Evolutionary conservation across 768 basidiomycete species (phyloP).

Genomic region (Pulveroboletus sp.): DNA sequence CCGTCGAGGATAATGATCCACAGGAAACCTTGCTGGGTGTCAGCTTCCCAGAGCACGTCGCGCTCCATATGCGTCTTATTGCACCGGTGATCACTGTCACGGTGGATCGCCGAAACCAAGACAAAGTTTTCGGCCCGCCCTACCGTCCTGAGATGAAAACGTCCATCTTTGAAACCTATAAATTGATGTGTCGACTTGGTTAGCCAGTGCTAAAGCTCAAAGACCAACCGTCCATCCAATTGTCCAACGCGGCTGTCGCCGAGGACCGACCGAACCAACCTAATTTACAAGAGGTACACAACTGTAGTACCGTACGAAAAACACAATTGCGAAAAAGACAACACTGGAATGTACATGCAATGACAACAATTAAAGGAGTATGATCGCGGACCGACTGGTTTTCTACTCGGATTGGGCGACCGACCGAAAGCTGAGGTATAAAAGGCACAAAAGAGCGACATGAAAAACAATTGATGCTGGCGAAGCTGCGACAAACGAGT

Average conservation of each 20-base stretch:
- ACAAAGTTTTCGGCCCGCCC: too few relatives aligned
- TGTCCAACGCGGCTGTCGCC: slow-evolving; percentile 1
- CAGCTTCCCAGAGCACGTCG: too few relatives aligned
- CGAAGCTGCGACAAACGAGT: slow-evolving; percentile 5
- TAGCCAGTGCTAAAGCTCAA: too few relatives aligned
- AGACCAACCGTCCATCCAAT: not conserved
- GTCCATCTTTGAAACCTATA: too few relatives aligned
- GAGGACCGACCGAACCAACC: not conserved
- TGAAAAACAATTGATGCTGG: slow-evolving; percentile 1
- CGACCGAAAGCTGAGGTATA: not conserved
- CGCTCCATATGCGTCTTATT: too few relatives aligned
- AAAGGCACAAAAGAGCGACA: slow-evolving; percentile 7
- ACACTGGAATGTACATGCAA: slow-evolving; percentile 16
- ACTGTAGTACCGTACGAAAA: slow-evolving; percentile 5
- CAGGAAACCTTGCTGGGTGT: too few relatives aligned
- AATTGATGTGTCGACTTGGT: too few relatives aligned
- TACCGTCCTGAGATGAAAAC: too few relatives aligned
- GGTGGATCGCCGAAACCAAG: too few relatives aligned
- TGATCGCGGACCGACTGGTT: slow-evolving; percentile 11
- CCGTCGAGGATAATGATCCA: too few relatives aligned
- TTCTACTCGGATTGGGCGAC: slow-evolving; percentile 7
- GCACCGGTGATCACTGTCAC: too few relatives aligned
- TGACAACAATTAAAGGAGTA: slow-evolving; percentile 11
- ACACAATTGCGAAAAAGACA: slow-evolving; percentile 7
- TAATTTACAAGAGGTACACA: slow-evolving; percentile 21